Evolutionary conservation across 495 filamentous ascomycete species (phyloP), one percentile per base, ranked within the genome.

Genomic region (Podospora fimiseda): DNA sequence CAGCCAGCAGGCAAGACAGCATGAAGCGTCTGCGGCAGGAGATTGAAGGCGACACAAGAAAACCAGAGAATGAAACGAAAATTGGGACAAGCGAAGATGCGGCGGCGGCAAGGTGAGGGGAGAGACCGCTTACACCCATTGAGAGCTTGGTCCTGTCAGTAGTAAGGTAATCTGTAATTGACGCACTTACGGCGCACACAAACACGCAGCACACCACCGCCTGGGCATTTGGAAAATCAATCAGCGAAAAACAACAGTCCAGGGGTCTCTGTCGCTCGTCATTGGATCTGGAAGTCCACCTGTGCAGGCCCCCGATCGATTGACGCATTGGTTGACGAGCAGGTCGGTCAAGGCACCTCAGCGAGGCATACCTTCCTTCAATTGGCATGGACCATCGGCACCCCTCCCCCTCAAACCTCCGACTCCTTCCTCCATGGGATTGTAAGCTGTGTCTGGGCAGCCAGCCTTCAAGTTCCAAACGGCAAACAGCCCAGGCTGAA

Each of bases 61-160:
- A 30, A n/a, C n/a, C n/a, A 27, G 44, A n/a, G 22, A 20, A 19
- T 19, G 15, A 44, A 44, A 44, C 15, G 20, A 27, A 22, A 33
- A 23, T 13, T 3, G 22, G 2, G 27, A 14, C 21, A 27, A 47
- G 15, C 8, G 15, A 22, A 47, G 44, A 27, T 14, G 23, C 21
- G 48, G 48, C 48, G 48, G 36, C 33, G 41, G 33, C 21, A 37
- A 51, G 42, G 43, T 33, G 42, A 45, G 18, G 44, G 30, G 20
- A 18, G 38, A 27, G 27, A 30, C 8, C n/a, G 33, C 8, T 14
- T 8, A 8, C 33, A 37, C 8, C 8, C n/a, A 8, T 14, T 8
- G 33, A 37, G 8, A 37, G 33, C 8, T 37, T 37, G 33, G 33
- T 8, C 8, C 8, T 8, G 7, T 8, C n/a, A 37, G n/a, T 14